These are phyloP conservation scores for Favolaschia claudopus DNA, from an alignment of 768 basidiomycete species.

Conservation along the genomic window DNA sequence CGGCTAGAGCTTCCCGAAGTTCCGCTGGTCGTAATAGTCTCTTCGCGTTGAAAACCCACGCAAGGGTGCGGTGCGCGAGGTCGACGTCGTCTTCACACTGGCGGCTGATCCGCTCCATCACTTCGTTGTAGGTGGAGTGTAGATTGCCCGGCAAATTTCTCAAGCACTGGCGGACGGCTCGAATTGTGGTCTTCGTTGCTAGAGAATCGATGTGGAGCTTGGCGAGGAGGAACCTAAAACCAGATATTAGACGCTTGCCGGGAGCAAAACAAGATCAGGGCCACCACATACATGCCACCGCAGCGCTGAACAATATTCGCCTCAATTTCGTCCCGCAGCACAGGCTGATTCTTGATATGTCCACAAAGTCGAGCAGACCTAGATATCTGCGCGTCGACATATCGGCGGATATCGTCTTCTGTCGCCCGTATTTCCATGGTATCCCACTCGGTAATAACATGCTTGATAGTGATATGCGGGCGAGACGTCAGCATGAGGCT, in stretches of 20 bases:
- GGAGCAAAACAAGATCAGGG: no score
- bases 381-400: neutral
- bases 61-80: neutral
- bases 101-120: neutral
- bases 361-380: neutral
- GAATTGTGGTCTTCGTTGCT: neutral
- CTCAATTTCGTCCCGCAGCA: neutral
- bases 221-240: constrained; percentile 1
- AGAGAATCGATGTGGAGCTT: constrained; percentile 9
- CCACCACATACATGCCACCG: constrained; percentile 1
- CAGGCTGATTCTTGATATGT: neutral
- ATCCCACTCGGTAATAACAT: neutral
- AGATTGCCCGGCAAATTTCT: neutral
- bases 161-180: neutral
- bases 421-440: neutral
- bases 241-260: no score
- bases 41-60: neutral
- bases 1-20: neutral
- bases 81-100: neutral
- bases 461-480: neutral
- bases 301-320: neutral
- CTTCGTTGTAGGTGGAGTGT: neutral
- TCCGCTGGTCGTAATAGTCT: neutral
- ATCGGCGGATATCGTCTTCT: neutral
- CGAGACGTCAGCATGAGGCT: constrained; percentile 7